Conservation (phyloP, 768 basidiomycete species). For the Mrakia blollopis region DNA sequence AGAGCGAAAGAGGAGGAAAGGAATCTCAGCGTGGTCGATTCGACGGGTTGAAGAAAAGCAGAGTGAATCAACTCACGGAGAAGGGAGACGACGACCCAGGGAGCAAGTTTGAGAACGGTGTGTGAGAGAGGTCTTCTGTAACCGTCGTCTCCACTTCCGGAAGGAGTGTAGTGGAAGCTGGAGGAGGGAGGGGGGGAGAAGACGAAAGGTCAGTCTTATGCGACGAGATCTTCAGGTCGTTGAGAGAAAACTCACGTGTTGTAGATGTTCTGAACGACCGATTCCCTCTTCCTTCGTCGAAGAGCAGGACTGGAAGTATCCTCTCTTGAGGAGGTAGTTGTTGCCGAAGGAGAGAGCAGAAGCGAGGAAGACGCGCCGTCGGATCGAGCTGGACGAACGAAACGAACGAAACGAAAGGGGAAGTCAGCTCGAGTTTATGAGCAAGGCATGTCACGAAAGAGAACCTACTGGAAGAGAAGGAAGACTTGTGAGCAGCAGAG, state of each 20-base stretch:
- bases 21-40: not conserved
- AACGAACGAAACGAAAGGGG: not conserved
- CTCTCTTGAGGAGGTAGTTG: not conserved
- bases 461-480: not conserved
- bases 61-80: not conserved
- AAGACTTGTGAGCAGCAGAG: not conserved
- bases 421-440: not conserved
- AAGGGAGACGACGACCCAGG: not conserved
- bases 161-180: constrained; percentile 18
- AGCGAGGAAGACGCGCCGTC: not conserved
- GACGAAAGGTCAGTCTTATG: not conserved
- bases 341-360: not conserved
- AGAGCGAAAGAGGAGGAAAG: not conserved
- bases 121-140: not conserved
- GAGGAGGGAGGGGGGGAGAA: not conserved
- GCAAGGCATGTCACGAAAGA: too few species aligned
- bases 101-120: not conserved
- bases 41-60: not conserved
- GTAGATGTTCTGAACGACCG: constrained; percentile 23
- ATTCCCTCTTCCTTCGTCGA: not conserved
- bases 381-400: not conserved
- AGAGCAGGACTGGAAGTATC: not conserved
- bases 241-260: constrained; percentile 4
- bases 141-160: not conserved
- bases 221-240: too few species aligned